These are phyloP conservation scores for Tubosaeta sp. DNA, from an alignment of 768 basidiomycete genomes.

Conservation along the genomic window DNA sequence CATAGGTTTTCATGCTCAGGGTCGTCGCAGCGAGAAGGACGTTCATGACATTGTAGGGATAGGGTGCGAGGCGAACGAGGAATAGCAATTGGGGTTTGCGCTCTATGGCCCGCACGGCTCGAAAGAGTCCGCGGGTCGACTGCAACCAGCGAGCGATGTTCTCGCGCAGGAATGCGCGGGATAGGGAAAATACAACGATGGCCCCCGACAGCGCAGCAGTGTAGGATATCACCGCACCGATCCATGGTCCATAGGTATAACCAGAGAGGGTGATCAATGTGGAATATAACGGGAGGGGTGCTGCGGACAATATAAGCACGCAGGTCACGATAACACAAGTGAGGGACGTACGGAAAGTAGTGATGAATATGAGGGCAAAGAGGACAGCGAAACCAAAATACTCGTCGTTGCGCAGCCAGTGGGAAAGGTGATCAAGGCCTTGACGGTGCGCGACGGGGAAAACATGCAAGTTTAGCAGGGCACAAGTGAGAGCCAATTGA, in stretches of 20 bases:
- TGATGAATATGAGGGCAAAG: slow-evolving; percentile 79
- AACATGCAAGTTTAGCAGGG: background rate
- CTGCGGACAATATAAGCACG: no score
- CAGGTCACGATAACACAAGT: slow-evolving; percentile 3
- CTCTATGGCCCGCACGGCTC: slow-evolving; percentile 84
- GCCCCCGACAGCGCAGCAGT: slow-evolving; percentile 82
- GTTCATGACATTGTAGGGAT: slow-evolving; percentile 94
- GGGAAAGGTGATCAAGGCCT: slow-evolving; percentile 82
- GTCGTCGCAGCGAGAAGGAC: slow-evolving; percentile 84
- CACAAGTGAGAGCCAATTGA: background rate
- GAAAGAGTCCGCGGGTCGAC: slow-evolving; percentile 65
- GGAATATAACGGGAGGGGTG: slow-evolving; percentile 88
- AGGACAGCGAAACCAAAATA: slow-evolving; percentile 75
- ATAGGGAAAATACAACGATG: slow-evolving; percentile 75
- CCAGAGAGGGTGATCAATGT: slow-evolving; percentile 90
- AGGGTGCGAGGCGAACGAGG: slow-evolving; percentile 88
- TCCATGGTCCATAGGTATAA: slow-evolving; percentile 84
- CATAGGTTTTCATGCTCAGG: slow-evolving; percentile 75
- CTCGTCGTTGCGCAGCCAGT: slow-evolving; percentile 69
- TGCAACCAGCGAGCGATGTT: slow-evolving; percentile 70
- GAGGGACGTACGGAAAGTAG: slow-evolving; percentile 71
- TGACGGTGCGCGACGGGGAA: slow-evolving; percentile 6
- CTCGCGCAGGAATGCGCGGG: slow-evolving; percentile 68
- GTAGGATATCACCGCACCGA: slow-evolving; percentile 84
- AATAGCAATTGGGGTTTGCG: slow-evolving; percentile 83